phyloP scores from a whole-genome alignment of 805 yeast genomes.

The Candida sakaeoensis region DNA sequence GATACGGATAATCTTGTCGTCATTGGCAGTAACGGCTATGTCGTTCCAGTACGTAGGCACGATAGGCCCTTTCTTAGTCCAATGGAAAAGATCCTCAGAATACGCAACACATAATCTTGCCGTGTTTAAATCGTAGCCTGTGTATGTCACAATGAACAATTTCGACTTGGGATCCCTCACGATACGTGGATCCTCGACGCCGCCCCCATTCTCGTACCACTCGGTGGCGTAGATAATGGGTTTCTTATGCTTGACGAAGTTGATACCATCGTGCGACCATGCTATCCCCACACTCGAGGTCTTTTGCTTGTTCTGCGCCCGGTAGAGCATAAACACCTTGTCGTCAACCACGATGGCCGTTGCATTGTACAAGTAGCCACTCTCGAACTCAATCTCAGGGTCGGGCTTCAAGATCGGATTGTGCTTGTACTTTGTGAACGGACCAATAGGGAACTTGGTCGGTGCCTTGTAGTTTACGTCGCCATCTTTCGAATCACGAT shows the following conservation, averaged over 20 bases:
- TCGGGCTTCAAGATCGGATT: conserved; percentile 39
- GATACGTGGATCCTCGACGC: conserved; percentile 42
- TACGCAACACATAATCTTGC: conserved; percentile 41
- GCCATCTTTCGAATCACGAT: conserved; percentile 24
- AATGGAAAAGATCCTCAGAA: conserved; percentile 30
- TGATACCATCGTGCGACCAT: conserved; percentile 38
- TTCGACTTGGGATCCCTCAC: conserved; percentile 34
- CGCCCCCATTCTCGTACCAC: conserved; percentile 38
- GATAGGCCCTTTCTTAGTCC: conserved; percentile 37
- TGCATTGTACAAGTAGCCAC: conserved; percentile 39
- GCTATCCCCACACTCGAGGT: conserved; percentile 37
- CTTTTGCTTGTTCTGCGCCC: conserved; percentile 35
- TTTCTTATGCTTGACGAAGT: conserved; percentile 24
- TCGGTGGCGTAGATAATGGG: conserved; percentile 37
- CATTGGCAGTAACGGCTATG: conserved; percentile 23
- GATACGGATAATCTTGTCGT: conserved; percentile 22
- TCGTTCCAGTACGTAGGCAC: conserved; percentile 31
- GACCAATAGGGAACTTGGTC: conserved; percentile 37
- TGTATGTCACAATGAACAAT: conserved; percentile 36
- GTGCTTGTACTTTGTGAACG: conserved; percentile 30
- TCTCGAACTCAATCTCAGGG: conserved; percentile 34
- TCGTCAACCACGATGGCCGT: conserved; percentile 39
- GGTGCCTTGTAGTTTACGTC: conserved; percentile 32
- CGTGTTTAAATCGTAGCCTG: conserved; percentile 31
- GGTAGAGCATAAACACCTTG: conserved; percentile 32